Base-by-base conservation (phyloP, 202 grass and related monocot genomes). In the Tripidium arundinaceum region DNA sequence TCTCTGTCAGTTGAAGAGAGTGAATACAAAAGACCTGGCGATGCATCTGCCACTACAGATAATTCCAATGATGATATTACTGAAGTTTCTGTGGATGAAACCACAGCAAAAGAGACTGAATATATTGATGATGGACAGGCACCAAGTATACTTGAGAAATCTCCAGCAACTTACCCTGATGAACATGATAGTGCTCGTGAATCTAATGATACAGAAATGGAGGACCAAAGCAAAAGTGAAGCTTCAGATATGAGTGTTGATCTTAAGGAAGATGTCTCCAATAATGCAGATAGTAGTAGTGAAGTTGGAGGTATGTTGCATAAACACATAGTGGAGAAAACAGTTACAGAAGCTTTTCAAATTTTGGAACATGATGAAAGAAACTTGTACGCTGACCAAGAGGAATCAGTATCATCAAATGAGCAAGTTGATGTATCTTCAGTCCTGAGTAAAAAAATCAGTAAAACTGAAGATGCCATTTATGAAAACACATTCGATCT, bases 141-240 rank as follows among this genome's bases (percentile, higher is more conserved):
- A 83, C 65, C 86, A 52, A 83, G 27, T 68, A 79, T 79, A 69
- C 64, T 72, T 38, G 75, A 85, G 13, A 79, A 86, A 80, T 64
- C 46, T 86, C 63, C 25, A 24, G 54, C 74, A 74, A 42, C 75
- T 49, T 74, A 78, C 66, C 25, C 42, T 79, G 62, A 78, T 54
- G 74, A 37, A 62, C 76, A 42, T 52, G 24, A 72, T 89, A 66
- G 5, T 82, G 81, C 64, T 81, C 78, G 76, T 81, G 62, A 72
- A 65, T 72, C 62, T 84, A 47, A 70, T 79, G 77, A 75, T 61
- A 42, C 65, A 84, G 68, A 70, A 82, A 55, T 75, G 15, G 68
- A 82, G 62, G 86, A 86, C 38, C 61, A 61, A 76, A 80, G 75
- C 75, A 77, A 80, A 72, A 58, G 64, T 84, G 83, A 89, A 42